phyloP scores from a whole-genome alignment of 176 grass and related monocot species.

The Ensete ventricosum region DNA sequence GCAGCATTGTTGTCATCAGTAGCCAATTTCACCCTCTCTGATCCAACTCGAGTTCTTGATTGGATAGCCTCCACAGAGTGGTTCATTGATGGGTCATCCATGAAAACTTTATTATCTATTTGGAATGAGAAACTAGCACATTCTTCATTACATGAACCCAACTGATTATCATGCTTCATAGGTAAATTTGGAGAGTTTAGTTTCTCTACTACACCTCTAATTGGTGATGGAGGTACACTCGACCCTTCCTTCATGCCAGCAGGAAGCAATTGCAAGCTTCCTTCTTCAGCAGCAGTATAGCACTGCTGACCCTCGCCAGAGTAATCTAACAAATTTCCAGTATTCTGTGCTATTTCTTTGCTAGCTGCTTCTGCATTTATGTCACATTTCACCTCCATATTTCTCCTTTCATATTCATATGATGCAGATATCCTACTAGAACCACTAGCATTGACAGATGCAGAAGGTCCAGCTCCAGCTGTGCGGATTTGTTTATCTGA shows the following conservation, averaged over 20 bases:
- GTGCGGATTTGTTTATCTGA: too few species aligned
- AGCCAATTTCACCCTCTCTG: not conserved
- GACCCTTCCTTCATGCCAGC: constrained; percentile 7
- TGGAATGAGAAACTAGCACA: constrained; percentile 21
- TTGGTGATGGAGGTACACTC: constrained; percentile 11
- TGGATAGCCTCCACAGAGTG: not conserved
- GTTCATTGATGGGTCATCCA: not conserved
- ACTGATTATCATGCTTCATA: constrained; percentile 5
- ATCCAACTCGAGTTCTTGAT: not conserved
- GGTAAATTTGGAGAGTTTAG: not conserved
- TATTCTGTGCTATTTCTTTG: not conserved
- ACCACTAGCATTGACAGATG: not conserved
- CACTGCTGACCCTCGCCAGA: not conserved
- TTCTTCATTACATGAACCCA: constrained; percentile 26
- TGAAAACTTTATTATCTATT: not conserved
- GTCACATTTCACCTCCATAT: not conserved
- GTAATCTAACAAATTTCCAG: not conserved
- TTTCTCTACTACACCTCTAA: constrained; percentile 25
- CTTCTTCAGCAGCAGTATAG: constrained; percentile 9
- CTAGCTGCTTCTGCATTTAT: not conserved
- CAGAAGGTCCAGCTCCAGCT: not conserved
- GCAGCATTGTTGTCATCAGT: constrained; percentile 15
- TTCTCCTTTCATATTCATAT: not conserved
- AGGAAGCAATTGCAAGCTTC: not conserved
- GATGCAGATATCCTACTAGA: not conserved